Evolutionary conservation across 768 basidiomycete species (phyloP), one percentile per base, ranked within the genome.

Genomic region (Suillus subluteus): DNA sequence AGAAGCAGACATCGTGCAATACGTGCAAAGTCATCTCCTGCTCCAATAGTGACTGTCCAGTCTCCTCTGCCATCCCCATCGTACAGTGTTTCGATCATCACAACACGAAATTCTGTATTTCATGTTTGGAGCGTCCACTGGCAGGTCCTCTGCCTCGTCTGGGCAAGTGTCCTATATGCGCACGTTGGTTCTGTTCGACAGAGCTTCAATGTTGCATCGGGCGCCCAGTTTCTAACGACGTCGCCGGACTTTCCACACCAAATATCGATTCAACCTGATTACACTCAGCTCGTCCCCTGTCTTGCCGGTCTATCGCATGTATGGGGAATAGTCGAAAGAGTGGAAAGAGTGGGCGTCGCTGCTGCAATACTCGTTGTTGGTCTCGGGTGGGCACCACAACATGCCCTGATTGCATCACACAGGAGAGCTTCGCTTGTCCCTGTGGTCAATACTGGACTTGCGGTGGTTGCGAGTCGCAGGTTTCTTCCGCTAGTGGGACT

Each of bases 371-470:
- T 6, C 3, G 5, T 9, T 66, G 43, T 59, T 66, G 65, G 65
- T 66, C 65, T 35, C n/a, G 15, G 13, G 4, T 23, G 9, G 23
- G 32, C 18, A n/a, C 44, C 15, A 37, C 32, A 18, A 37, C 16
- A 11, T 66, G 65, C 15, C 35, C 37, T 32, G 65, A 66, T 30
- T 66, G 65, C 11, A 35, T 37, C 35, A 64, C 65, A 44, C 43
- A 52, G 6, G 65, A 61, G 18, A 46, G 64, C 35, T 37, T 65
- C 30, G 26, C 35, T 18, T 66, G 65, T 44, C 35, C 40, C 15
- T 63, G 56, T 30, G n/a, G 43, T 37, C 30, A 6, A 46, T 46
- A 65, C 40, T 66, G 65, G 65, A n/a, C n/a, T 21, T 66, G 65
- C 21, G 65, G 62, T 52, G 44, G 40, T 7, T 66, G 65, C 30